These are phyloP conservation scores for Candida mesenterica DNA, from an alignment of 1,139 yeast genomes.

Conservation along the genomic window DNA sequence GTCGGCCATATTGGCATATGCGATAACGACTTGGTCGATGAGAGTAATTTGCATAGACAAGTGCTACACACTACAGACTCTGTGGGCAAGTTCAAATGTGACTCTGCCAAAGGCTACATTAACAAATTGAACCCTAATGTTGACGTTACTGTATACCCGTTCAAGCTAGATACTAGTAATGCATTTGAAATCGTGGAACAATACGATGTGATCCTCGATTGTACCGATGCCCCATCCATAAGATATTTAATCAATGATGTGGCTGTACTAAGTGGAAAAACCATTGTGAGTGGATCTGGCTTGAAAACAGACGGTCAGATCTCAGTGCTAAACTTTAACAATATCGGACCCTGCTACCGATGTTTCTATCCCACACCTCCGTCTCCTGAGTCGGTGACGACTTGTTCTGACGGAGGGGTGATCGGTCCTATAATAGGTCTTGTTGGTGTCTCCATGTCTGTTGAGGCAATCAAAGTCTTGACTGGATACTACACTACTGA, in stretches of 20 bases:
- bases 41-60: conserved; percentile 86
- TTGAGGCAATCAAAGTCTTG: conserved; percentile 77
- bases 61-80: conserved; percentile 67
- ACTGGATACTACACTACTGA: conserved; percentile 53
- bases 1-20: conserved; percentile 82
- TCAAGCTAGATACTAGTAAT: conserved; percentile 52
- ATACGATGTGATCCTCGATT: conserved; percentile 81
- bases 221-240: conserved; percentile 91
- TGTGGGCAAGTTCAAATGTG: conserved; percentile 73
- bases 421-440: conserved; percentile 94
- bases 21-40: conserved; percentile 83
- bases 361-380: conserved; percentile 94
- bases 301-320: conserved; percentile 90
- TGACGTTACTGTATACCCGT: conserved; percentile 48
- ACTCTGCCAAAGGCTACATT: conserved; percentile 64
- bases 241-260: conserved; percentile 87
- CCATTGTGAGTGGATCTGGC: conserved; percentile 91
- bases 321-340: conserved; percentile 65
- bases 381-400: conserved; percentile 73
- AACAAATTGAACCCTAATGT: conserved; percentile 66
- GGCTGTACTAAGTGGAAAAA: conserved; percentile 63
- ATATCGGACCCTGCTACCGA: conserved; percentile 86
- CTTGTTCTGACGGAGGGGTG: conserved; percentile 95
- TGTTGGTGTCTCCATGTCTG: conserved; percentile 85
- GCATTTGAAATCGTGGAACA: conserved; percentile 59